Evolutionary conservation across 2,329 filamentous ascomycete genomes (phyloP).

Genomic region (Alternaria viburni): DNA sequence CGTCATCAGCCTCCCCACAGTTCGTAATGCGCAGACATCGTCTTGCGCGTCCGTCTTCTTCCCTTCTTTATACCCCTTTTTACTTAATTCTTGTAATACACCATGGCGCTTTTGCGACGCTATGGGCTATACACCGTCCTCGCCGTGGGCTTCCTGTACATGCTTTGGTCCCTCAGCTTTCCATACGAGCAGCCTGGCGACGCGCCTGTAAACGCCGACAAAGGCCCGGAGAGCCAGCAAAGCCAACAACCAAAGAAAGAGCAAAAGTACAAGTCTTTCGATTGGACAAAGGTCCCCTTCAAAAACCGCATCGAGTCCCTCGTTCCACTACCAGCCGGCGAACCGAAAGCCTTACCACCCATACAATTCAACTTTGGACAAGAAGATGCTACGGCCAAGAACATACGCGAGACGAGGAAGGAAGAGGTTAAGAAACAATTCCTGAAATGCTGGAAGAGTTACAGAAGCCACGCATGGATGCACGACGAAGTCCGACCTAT

Average conservation of each 20-base stretch:
- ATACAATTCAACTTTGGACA: conserved; percentile 51
- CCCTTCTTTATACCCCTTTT: conserved; percentile 10
- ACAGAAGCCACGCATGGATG: conserved; percentile 55
- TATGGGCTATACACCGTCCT: conserved; percentile 45
- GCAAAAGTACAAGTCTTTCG: conserved; percentile 29
- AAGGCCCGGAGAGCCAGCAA: conserved; percentile 18
- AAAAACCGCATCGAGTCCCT: conserved; percentile 49
- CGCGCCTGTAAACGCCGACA: conserved; percentile 5
- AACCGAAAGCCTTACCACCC: conserved; percentile 48
- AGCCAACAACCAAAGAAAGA: conserved; percentile 11
- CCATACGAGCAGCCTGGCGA: conserved; percentile 32
- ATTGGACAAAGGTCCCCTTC: conserved; percentile 51
- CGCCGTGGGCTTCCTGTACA: conserved; percentile 43
- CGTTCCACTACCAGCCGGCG: conserved; percentile 47
- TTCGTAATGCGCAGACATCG: conserved; percentile 7
- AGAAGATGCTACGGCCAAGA: conserved; percentile 42
- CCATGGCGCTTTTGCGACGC: conserved; percentile 50
- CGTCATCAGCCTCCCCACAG: conserved; percentile 8
- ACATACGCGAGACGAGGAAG: conserved; percentile 44
- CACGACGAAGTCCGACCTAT: conserved; percentile 56
- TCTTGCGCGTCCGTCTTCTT: background rate
- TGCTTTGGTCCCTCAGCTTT: conserved; percentile 47
- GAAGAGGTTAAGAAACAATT: conserved; percentile 52
- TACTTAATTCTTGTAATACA: conserved; percentile 18
- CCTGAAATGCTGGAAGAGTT: conserved; percentile 53